Evolutionary conservation across 2,329 filamentous ascomycete genomes (phyloP).

Genomic region (Myriosclerotinia scirpicola): DNA sequence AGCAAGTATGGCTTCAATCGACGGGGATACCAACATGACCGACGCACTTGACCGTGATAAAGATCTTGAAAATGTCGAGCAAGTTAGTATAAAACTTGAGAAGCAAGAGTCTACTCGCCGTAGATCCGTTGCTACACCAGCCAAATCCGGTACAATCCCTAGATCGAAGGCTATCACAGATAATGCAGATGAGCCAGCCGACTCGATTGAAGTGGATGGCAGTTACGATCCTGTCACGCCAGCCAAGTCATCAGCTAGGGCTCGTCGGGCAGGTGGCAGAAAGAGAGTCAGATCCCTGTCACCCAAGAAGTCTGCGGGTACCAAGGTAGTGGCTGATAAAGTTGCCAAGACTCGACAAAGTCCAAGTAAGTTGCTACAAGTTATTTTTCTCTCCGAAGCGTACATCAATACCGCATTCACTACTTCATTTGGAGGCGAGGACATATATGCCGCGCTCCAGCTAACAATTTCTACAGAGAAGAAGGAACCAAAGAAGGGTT

Average conservation of each 20-base stretch:
- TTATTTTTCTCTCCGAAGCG: too few relatives aligned
- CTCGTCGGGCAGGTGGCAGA: background rate
- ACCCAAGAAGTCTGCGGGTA: background rate
- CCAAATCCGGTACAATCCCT: background rate
- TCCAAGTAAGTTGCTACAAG: background rate
- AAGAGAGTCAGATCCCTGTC: background rate
- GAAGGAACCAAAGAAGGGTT: background rate
- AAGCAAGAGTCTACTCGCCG: background rate
- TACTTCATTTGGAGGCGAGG: background rate
- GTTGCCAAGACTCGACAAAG: background rate
- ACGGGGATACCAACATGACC: background rate
- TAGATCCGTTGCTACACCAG: constrained; percentile 4
- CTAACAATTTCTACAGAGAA: background rate
- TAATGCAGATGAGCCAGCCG: background rate
- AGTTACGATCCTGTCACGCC: constrained; percentile 4
- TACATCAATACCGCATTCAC: background rate
- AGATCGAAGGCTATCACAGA: background rate
- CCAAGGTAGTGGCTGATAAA: background rate
- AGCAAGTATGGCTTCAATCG: background rate
- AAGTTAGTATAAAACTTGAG: background rate
- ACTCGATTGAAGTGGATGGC: background rate
- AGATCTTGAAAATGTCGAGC: background rate
- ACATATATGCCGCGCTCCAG: background rate
- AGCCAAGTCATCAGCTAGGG: background rate
- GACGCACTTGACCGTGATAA: background rate